Evolutionary conservation across 345 rosid genomes (phyloP), one percentile per base, ranked within the genome.

Genomic region (Salix brachista): DNA sequence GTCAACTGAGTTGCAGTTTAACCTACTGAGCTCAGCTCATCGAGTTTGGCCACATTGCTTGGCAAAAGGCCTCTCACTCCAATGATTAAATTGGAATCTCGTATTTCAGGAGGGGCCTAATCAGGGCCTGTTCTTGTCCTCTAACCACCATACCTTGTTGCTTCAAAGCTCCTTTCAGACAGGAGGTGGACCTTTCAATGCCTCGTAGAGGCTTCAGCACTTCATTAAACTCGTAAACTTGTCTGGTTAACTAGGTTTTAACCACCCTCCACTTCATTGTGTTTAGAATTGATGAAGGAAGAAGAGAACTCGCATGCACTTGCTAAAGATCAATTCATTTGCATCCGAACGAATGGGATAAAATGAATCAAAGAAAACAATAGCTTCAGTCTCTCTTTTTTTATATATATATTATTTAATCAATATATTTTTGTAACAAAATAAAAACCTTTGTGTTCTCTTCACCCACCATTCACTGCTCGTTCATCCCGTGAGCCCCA

Each of bases 101-200:
- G 54, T 36, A 48, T 69, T 69, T 6, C 14, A 23, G 52, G 71
- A 14, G 52, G 58, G 70, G 66, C 67, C 70, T 70, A 67, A 71
- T 67, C 77, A 65, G 37, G 28, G 30, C 71, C 83, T 75, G 65
- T 30, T 54, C 68, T 16, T 82, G 81, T 76, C 80, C 26, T 71
- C 83, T 28, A 79, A 67, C 87, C 36, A 79, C 85, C 78, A 5
- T 71, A 82, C 85, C 81, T 80, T 19, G 25, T 75, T 25, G 78
- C 77, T 62, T 19, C 8, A 30, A 44, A 44, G 17, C 42, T 28
- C 76, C 56, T 42, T 52, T 37, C 3, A 28, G 23, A 37, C 69
- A 3, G 25, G 37, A 25, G 34, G 11, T 21, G 21, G 36, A 14
- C 72, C 30, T 67, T 67, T 65, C 30, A 21, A 21, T 21, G 21